Conservation (phyloP, 2,329 filamentous ascomycete genomes). For the Verticillium dahliae region DNA sequence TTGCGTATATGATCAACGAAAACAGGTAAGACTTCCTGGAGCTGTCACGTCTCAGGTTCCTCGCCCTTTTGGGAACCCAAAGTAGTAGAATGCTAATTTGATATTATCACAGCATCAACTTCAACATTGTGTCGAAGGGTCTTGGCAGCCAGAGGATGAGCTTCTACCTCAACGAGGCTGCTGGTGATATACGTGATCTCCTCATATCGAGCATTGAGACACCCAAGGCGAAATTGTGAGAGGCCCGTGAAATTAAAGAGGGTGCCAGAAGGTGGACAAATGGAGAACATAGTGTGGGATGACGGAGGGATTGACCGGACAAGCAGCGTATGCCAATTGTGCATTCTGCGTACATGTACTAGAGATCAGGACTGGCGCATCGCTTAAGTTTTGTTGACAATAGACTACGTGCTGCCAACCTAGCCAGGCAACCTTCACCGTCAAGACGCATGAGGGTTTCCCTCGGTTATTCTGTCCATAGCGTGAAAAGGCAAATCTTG, state of each 20-base stretch:
- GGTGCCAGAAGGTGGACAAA: background rate
- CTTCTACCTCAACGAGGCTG: constrained; percentile 91
- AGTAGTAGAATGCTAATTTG: background rate
- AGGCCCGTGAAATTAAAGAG: background rate
- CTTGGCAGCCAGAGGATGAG: constrained; percentile 89
- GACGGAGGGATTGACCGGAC: background rate
- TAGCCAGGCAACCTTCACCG: background rate
- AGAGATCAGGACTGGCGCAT: background rate
- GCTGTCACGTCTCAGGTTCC: background rate
- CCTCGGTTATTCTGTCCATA: background rate
- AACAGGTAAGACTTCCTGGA: constrained; percentile 59
- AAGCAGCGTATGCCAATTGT: background rate
- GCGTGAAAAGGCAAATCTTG: background rate
- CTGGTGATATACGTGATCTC: constrained; percentile 80
- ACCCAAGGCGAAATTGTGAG: constrained; percentile 82
- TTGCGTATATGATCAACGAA: constrained; percentile 99
- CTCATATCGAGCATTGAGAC: constrained; percentile 72
- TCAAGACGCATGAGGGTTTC: too few relatives aligned
- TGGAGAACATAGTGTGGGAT: background rate
- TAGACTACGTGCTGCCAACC: background rate
- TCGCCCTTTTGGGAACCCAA: too few relatives aligned
- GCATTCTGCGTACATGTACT: background rate
- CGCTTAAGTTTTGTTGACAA: background rate
- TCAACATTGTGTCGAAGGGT: constrained; percentile 94
- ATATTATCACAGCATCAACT: constrained; percentile 65